Conservation (phyloP, 73 alveolate genomes). For the Halteria grandinella region DNA sequence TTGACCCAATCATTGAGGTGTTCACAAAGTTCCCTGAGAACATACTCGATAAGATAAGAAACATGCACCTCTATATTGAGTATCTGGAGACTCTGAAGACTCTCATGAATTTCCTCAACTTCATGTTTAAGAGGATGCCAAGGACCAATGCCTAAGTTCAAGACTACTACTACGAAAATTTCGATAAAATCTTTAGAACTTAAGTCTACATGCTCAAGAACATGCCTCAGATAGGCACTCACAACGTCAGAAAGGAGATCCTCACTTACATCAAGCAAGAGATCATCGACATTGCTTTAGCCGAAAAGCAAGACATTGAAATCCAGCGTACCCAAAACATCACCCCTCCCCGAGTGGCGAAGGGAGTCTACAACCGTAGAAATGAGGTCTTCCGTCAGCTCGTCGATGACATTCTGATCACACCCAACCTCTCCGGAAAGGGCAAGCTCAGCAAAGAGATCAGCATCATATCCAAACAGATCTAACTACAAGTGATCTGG, state of each 20-base stretch:
- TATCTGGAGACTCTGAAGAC: conserved; percentile 35
- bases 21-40: conserved; percentile 44
- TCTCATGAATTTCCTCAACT: conserved; percentile 38
- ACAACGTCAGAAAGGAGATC: conserved; percentile 42
- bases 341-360: not conserved
- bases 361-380: conserved; percentile 5
- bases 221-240: conserved; percentile 31
- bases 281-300: not conserved
- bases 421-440: conserved; percentile 17
- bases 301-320: conserved; percentile 14
- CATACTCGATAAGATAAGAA: conserved; percentile 8
- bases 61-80: conserved; percentile 41
- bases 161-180: no score
- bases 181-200: conserved; percentile 15
- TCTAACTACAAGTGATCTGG: no score
- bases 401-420: conserved; percentile 34
- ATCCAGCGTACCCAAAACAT: no score
- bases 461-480: no score
- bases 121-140: conserved; percentile 46
- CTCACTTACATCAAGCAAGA: conserved; percentile 33
- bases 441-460: conserved; percentile 60
- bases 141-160: no score
- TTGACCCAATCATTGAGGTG: conserved; percentile 10
- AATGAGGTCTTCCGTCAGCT: not conserved
- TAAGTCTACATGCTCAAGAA: conserved; percentile 41